Conservation (phyloP, 1,284 basidiomycete genomes). For the Thelephora terrestris region DNA sequence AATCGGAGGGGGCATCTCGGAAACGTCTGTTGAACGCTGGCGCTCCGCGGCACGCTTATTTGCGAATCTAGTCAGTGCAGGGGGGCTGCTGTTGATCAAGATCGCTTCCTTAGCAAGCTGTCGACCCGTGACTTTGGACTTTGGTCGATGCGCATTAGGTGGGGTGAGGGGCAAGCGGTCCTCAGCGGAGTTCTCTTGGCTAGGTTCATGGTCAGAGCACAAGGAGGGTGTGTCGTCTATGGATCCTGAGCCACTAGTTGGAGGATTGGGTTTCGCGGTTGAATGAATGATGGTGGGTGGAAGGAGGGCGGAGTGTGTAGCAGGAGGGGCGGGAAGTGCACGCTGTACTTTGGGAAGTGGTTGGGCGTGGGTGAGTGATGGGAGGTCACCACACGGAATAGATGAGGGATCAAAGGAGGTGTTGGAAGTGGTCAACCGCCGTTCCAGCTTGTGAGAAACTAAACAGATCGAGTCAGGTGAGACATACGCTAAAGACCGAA, state of each 20-base stretch:
- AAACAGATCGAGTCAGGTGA: background rate
- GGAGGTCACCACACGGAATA: background rate
- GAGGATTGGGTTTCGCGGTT: background rate
- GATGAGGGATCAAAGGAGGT: background rate
- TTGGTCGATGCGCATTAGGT: constrained; percentile 11
- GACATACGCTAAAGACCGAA: background rate
- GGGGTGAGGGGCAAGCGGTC: constrained; percentile 36
- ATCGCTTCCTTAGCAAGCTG: background rate
- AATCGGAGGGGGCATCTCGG: background rate
- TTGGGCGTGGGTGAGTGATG: background rate
- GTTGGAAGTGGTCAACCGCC: background rate
- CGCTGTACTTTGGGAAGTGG: background rate
- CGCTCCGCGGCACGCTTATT: too few species aligned
- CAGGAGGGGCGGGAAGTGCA: too few species aligned
- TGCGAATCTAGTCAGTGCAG: background rate
- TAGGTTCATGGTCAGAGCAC: constrained; percentile 45
- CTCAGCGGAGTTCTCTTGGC: constrained; percentile 31
- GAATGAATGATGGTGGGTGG: too few species aligned
- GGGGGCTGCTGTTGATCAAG: background rate
- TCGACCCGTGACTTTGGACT: background rate
- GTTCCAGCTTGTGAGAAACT: background rate
- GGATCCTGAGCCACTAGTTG: background rate
- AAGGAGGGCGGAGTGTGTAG: too few species aligned
- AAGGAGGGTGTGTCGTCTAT: constrained; percentile 49
- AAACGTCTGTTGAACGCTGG: background rate